Percentiles rank a stretch among this genome's conserved stretches.
Evolutionary conservation across 305 asterid species (phyloP).

Genomic region (Andrographis paniculata): DNA sequence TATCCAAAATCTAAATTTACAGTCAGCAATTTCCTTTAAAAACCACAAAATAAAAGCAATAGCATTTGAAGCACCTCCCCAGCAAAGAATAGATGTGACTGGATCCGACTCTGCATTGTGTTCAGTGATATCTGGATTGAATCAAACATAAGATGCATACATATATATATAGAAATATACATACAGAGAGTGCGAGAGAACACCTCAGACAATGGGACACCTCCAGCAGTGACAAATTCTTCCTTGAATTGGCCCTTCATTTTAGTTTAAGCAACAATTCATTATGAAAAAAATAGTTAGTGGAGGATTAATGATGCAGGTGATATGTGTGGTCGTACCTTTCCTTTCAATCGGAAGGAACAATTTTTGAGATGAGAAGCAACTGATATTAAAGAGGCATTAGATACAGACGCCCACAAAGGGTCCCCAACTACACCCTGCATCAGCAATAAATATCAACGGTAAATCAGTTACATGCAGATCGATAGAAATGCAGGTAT

Average conservation of each 20-base stretch:
- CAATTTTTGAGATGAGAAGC: constrained; percentile 56
- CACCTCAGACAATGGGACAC: constrained; percentile 95
- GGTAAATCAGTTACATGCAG: not conserved
- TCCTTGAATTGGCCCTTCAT: constrained; percentile 92
- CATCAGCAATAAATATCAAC: constrained; percentile 16
- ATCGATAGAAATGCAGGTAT: not conserved
- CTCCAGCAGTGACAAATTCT: constrained; percentile 96
- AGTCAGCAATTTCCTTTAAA: not conserved
- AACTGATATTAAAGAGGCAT: constrained; percentile 37
- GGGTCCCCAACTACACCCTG: constrained; percentile 59
- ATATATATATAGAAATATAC: not conserved
- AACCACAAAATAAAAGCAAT: not conserved
- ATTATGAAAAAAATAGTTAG: constrained; percentile 7
- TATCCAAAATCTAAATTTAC: constrained; percentile 1
- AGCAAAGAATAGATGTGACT: constrained; percentile 61
- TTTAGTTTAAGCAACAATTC: constrained; percentile 11
- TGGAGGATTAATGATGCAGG: not conserved
- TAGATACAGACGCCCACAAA: constrained; percentile 80
- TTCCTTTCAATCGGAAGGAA: constrained; percentile 63
- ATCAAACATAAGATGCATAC: not conserved
- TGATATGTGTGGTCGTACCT: constrained; percentile 33
- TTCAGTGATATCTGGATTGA: constrained; percentile 56
- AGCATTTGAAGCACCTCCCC: constrained; percentile 70
- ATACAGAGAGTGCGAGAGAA: constrained; percentile 18
- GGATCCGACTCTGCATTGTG: constrained; percentile 80